Evolutionary conservation across 805 yeast genomes (phyloP).

Genomic region (Cyberlindnera veronae): DNA sequence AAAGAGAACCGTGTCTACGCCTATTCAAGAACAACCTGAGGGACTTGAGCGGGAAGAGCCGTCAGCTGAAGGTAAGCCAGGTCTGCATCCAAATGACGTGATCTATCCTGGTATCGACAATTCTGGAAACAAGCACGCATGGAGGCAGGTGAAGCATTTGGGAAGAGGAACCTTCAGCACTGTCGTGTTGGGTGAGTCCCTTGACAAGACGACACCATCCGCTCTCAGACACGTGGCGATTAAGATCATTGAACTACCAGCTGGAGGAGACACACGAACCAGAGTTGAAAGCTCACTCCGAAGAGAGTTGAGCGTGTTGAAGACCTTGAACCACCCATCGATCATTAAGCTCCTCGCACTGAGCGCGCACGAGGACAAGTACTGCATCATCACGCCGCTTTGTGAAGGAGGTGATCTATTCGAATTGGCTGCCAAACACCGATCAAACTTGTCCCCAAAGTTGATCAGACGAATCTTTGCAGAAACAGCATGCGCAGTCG

Average conservation of each 20-base stretch:
- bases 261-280: constrained; percentile 39
- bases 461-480: constrained; percentile 61
- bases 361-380: constrained; percentile 27
- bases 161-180: constrained; percentile 71
- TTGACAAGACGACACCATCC: constrained; percentile 19
- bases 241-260: constrained; percentile 52
- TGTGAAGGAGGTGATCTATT: constrained; percentile 85
- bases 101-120: constrained; percentile 19
- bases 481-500: constrained; percentile 67
- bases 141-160: constrained; percentile 40
- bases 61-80: background rate
- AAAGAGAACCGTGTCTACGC: constrained; percentile 21
- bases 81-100: background rate
- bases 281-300: constrained; percentile 58
- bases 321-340: constrained; percentile 60
- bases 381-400: constrained; percentile 63
- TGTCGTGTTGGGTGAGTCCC: constrained; percentile 47
- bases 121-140: constrained; percentile 12
- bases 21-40: constrained; percentile 4
- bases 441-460: constrained; percentile 42
- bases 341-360: constrained; percentile 58
- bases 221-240: constrained; percentile 53
- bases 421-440: constrained; percentile 48
- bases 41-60: constrained; percentile 15
- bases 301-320: constrained; percentile 73